Conservation (phyloP, 2,329 filamentous ascomycete species). For the Eutypa lata region DNA sequence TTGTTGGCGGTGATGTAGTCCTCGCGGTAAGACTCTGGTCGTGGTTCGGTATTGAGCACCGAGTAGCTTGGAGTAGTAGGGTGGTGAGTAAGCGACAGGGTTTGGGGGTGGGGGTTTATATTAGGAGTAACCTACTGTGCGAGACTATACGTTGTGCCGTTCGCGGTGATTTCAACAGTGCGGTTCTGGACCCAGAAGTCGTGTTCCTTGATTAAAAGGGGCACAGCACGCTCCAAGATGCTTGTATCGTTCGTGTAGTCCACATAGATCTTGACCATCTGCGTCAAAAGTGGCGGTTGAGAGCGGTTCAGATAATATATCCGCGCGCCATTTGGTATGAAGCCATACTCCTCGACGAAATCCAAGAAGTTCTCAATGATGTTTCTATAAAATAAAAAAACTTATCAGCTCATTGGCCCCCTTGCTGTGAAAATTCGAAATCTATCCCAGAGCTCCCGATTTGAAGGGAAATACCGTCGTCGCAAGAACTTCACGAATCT, state of each 20-base stretch:
- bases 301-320: constrained; percentile 67
- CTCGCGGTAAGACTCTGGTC: constrained; percentile 65
- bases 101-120: neutral
- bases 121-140: constrained; percentile 42
- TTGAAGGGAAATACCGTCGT: neutral
- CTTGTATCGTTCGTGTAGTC: constrained; percentile 62
- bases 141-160: constrained; percentile 48
- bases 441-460: neutral
- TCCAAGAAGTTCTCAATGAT: constrained; percentile 70
- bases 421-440: no score
- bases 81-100: neutral
- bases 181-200: constrained; percentile 62
- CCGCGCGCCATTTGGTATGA: constrained; percentile 66
- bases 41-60: constrained; percentile 62
- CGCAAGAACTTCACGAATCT: neutral
- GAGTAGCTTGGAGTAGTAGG: no score
- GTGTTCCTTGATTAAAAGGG: constrained; percentile 61
- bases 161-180: constrained; percentile 48
- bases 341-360: constrained; percentile 61
- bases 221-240: constrained; percentile 58
- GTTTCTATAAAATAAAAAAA: constrained; percentile 38
- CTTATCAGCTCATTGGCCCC: no score
- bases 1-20: constrained; percentile 67
- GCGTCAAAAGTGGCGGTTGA: constrained; percentile 62
- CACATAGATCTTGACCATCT: constrained; percentile 64